Conservation (phyloP, 2,329 filamentous ascomycete genomes). For the Botryotinia convoluta region DNA sequence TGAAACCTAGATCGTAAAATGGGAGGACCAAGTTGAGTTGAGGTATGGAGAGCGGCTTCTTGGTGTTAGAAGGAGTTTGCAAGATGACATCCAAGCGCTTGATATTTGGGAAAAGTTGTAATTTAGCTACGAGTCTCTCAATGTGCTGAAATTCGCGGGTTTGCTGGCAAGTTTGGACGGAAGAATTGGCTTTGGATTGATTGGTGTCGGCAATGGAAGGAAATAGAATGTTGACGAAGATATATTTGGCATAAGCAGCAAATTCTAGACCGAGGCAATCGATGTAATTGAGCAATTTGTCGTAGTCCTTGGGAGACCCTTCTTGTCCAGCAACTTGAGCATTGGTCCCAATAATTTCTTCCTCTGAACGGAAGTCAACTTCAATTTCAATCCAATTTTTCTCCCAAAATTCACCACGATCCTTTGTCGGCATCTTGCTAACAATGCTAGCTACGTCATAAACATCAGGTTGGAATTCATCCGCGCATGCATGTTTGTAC, state of each 20-base stretch:
- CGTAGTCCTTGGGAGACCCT: not conserved
- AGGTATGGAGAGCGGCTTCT: conserved; percentile 18
- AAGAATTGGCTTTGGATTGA: not conserved
- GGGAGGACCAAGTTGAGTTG: conserved; percentile 30
- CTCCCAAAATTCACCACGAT: conserved; percentile 23
- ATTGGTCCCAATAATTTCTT: not conserved
- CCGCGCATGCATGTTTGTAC: conserved; percentile 7
- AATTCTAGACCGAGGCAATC: conserved; percentile 25
- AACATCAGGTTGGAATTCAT: conserved; percentile 17
- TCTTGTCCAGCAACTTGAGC: not conserved
- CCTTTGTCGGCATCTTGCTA: conserved; percentile 9
- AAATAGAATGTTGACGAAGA: conserved; percentile 28
- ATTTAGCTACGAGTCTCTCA: conserved; percentile 14
- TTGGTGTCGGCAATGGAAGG: not conserved
- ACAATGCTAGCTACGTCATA: conserved; percentile 16
- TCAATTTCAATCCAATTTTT: conserved; percentile 27
- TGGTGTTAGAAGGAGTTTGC: conserved; percentile 7
- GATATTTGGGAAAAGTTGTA: not conserved
- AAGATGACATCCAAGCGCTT: conserved; percentile 12
- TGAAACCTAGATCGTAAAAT: conserved; percentile 32
- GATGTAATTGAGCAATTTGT: conserved; percentile 22
- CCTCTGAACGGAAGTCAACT: conserved; percentile 20
- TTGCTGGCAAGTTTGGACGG: not conserved
- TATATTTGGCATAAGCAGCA: conserved; percentile 13
- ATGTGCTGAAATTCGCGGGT: conserved; percentile 11